Conservation (phyloP, 352 stramenopile species). For the Globisporangium rhizosaccharum region DNA sequence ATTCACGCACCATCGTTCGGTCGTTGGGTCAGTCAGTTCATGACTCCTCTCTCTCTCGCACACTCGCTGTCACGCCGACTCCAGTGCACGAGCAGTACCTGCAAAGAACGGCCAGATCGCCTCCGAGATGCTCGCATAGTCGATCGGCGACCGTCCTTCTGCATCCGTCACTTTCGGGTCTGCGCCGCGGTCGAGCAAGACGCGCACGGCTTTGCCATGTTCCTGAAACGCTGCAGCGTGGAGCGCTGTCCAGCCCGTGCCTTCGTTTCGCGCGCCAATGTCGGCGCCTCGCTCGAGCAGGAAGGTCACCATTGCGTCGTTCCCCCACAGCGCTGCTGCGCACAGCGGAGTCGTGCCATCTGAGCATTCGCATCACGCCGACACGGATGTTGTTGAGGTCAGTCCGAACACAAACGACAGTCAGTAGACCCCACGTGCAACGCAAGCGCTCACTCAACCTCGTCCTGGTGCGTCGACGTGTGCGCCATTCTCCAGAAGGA, state of each 20-base stretch:
- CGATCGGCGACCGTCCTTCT: conserved; percentile 44
- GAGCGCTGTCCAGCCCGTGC: conserved; percentile 58
- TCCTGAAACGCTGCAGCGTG: conserved; percentile 65
- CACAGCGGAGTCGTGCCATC: conserved; percentile 63
- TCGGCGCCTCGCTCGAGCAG: conserved; percentile 51
- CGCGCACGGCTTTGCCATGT: conserved; percentile 53
- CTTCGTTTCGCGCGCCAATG: conserved; percentile 49
- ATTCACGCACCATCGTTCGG: not conserved
- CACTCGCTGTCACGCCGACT: not conserved
- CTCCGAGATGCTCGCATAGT: conserved; percentile 71
- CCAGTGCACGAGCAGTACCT: conserved; percentile 13
- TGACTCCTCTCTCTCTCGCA: not conserved
- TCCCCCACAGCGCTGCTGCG: conserved; percentile 54
- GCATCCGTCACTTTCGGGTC: conserved; percentile 37
- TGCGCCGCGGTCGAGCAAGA: conserved; percentile 41
- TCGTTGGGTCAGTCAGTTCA: not conserved
- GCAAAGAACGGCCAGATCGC: conserved; percentile 69
- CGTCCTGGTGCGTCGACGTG: conserved; percentile 44
- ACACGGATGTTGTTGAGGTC: not conserved
- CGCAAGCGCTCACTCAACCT: conserved; percentile 15
- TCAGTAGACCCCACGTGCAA: not conserved
- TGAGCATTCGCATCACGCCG: conserved; percentile 7
- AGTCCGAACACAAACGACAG: too few relatives aligned
- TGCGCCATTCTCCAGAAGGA: conserved; percentile 46
- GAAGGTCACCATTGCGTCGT: conserved; percentile 58